Percentiles rank a stretch among this genome's conserved stretches.
Evolutionary conservation across 352 stramenopile species (phyloP).

Genomic region (Globisporangium middletonii): DNA sequence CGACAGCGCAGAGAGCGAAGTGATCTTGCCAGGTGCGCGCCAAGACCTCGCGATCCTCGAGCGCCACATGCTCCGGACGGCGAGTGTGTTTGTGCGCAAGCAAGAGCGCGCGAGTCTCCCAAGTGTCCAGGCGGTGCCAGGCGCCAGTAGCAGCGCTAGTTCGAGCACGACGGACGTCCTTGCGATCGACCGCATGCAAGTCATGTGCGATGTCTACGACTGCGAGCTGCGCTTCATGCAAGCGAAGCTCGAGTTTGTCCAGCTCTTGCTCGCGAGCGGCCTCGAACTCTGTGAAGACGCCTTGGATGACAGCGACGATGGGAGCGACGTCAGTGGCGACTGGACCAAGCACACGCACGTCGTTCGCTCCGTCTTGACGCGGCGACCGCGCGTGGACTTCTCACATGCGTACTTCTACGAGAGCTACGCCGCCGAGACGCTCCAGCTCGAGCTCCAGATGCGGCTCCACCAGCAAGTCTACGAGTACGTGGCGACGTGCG

Average conservation of each 20-base stretch:
- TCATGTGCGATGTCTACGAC: conserved; percentile 53
- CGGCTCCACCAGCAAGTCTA: conserved; percentile 25
- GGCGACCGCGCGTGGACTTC: conserved; percentile 38
- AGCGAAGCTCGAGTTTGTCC: conserved; percentile 31
- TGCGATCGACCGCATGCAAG: conserved; percentile 45
- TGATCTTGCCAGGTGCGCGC: conserved; percentile 34
- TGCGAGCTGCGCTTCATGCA: conserved; percentile 36
- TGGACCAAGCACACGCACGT: not conserved
- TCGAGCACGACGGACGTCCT: conserved; percentile 4
- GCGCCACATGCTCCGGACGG: conserved; percentile 33
- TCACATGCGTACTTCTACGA: conserved; percentile 53
- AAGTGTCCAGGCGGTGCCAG: not conserved
- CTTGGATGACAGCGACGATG: not conserved
- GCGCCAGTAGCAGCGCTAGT: not conserved
- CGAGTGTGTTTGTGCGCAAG: conserved; percentile 41
- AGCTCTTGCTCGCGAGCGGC: conserved; percentile 23
- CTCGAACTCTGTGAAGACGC: conserved; percentile 10
- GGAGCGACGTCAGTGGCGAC: not conserved
- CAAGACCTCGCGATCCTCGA: conserved; percentile 38
- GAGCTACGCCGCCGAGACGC: conserved; percentile 40
- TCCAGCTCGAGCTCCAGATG: conserved; percentile 41
- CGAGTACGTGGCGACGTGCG: conserved; percentile 17
- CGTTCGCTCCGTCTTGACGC: conserved; percentile 19
- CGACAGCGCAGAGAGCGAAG: conserved; percentile 14
- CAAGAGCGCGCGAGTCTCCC: conserved; percentile 33